Percentiles rank a stretch among this genome's conserved stretches.
These are phyloP conservation scores for Ophiocordyceps robertsii DNA, from an alignment of 2,329 filamentous ascomycete genomes.

Conservation along the genomic window DNA sequence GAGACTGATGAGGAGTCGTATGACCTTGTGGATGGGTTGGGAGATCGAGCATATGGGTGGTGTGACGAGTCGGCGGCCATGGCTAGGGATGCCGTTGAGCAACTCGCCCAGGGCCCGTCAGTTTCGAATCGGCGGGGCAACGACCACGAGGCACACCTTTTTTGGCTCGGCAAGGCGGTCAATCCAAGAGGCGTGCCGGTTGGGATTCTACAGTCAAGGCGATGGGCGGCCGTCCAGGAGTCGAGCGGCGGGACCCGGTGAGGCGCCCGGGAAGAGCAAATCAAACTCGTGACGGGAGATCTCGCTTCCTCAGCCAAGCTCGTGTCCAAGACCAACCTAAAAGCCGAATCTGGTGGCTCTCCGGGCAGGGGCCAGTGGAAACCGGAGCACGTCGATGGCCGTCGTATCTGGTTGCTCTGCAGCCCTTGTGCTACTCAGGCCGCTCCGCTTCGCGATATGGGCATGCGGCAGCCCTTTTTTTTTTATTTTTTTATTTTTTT, in stretches of 20 bases:
- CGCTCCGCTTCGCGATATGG: conserved; percentile 7
- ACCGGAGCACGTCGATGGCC: conserved; percentile 7
- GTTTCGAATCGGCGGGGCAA: neutral
- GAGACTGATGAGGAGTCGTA: conserved; percentile 53
- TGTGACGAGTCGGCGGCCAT: conserved; percentile 41
- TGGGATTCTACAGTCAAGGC: neutral
- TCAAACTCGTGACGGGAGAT: conserved; percentile 5
- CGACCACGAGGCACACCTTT: no score
- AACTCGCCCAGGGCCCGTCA: neutral
- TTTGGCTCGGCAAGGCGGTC: no score
- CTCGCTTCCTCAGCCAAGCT: conserved; percentile 7
- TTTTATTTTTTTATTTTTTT: no score
- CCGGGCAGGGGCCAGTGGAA: conserved; percentile 4
- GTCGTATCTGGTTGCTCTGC: conserved; percentile 9
- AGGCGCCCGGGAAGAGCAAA: neutral
- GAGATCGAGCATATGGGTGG: conserved; percentile 45
- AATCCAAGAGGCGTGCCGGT: no score
- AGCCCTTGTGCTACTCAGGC: conserved; percentile 9
- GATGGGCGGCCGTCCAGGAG: neutral
- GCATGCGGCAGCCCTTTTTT: conserved; percentile 4
- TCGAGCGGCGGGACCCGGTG: neutral
- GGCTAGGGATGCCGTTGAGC: conserved; percentile 1
- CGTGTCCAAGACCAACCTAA: conserved; percentile 5
- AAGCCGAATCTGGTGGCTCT: conserved; percentile 1
- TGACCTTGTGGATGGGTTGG: conserved; percentile 45